Percentiles rank a stretch among this genome's conserved stretches.
These are phyloP conservation scores for Colletotrichum liaoningense DNA, from an alignment of 2,329 filamentous ascomycete species.

Conservation along the genomic window DNA sequence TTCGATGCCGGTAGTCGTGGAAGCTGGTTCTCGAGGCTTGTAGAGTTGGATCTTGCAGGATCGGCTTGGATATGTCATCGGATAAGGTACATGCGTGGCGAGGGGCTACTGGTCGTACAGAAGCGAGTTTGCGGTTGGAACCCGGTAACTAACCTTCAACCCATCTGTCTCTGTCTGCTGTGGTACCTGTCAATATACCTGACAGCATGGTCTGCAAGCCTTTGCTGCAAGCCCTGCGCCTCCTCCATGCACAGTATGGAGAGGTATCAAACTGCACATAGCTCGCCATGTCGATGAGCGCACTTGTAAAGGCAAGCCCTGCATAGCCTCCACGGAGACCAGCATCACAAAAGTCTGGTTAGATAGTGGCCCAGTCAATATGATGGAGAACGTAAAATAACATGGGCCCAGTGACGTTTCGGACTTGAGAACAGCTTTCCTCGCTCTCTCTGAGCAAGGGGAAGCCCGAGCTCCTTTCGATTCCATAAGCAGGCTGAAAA, in stretches of 20 bases:
- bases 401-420: conserved; percentile 26
- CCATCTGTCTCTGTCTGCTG: background rate
- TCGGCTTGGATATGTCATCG: background rate
- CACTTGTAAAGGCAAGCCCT: background rate
- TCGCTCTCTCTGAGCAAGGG: conserved; percentile 14
- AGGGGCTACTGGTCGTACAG: background rate
- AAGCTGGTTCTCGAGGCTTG: background rate
- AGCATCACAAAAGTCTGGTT: background rate
- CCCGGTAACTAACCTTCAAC: background rate
- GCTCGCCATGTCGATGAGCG: background rate
- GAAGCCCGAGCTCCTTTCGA: conserved; percentile 3
- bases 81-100: background rate
- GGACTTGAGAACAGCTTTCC: conserved; percentile 11
- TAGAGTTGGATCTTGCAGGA: background rate
- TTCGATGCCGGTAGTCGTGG: background rate
- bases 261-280: background rate
- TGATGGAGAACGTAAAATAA: conserved; percentile 39
- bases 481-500: background rate
- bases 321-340: background rate
- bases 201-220: background rate
- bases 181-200: conserved; percentile 5
- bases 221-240: conserved; percentile 19
- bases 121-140: background rate
- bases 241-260: conserved; percentile 11
- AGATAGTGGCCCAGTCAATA: background rate